phyloP scores from a whole-genome alignment of 1,284 basidiomycete genomes.

The Pseudozyma flocculosa region DNA sequence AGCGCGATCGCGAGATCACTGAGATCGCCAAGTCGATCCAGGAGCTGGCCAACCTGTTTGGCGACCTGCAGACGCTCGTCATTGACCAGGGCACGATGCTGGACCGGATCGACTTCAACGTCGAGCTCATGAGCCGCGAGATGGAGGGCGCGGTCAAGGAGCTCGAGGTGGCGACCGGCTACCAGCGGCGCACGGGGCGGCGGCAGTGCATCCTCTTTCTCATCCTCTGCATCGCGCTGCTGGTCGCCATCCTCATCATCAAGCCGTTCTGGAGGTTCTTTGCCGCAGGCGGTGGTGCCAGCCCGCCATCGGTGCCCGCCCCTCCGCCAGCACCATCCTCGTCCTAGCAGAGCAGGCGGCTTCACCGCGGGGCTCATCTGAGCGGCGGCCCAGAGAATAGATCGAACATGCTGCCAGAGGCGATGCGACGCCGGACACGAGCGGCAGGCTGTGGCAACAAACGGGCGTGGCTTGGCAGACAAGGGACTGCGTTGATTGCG shows the following conservation, averaged over 20 bases:
- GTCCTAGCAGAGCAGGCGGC: too few relatives aligned
- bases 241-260: slow-evolving; percentile 76
- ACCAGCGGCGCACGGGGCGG: slow-evolving; percentile 88
- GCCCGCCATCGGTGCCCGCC: not conserved
- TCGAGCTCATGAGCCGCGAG: slow-evolving; percentile 82
- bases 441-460: too few relatives aligned
- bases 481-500: too few relatives aligned
- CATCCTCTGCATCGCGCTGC: slow-evolving; percentile 80
- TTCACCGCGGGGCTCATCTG: too few relatives aligned
- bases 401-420: too few relatives aligned
- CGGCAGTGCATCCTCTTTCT: slow-evolving; percentile 90
- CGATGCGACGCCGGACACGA: too few relatives aligned
- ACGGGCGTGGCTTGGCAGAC: too few relatives aligned
- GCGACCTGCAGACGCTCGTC: slow-evolving; percentile 86
- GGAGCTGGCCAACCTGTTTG: slow-evolving; percentile 89
- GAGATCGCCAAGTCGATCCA: slow-evolving; percentile 91
- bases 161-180: slow-evolving; percentile 79
- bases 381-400: too few relatives aligned
- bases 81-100: slow-evolving; percentile 97
- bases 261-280: slow-evolving; percentile 64
- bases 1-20: slow-evolving; percentile 70
- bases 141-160: slow-evolving; percentile 82
- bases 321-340: too few relatives aligned
- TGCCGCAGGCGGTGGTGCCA: not conserved
- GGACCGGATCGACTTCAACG: slow-evolving; percentile 96